A percentile compares a stretch with the other conserved stretches of the same genome.
These are phyloP conservation scores for Picochlorum sp. DNA, from an alignment of 139 green algal species.

Conservation along the genomic window DNA sequence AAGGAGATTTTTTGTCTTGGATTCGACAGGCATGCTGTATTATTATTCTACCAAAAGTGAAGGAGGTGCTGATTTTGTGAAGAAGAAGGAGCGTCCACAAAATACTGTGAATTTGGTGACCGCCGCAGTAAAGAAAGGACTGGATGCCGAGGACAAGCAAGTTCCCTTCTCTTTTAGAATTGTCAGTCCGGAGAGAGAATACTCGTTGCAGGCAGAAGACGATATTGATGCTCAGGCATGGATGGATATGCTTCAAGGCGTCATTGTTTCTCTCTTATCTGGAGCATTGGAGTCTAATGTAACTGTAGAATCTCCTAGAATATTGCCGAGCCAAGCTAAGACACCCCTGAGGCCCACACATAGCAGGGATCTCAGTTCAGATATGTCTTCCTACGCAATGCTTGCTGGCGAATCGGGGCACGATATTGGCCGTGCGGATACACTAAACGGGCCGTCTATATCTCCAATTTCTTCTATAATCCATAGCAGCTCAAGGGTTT, in stretches of 20 bases:
- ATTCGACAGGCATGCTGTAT: slow-evolving; percentile 56
- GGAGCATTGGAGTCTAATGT: not conserved
- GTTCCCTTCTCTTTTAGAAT: slow-evolving; percentile 72
- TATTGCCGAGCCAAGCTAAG: too few relatives aligned
- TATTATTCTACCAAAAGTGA: slow-evolving; percentile 58
- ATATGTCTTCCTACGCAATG: not conserved
- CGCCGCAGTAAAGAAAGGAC: slow-evolving; percentile 62
- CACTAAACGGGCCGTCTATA: too few relatives aligned
- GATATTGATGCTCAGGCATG: slow-evolving; percentile 61
- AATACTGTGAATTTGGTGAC: slow-evolving; percentile 77
- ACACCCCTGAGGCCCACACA: not conserved
- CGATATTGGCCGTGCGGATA: too few relatives aligned
- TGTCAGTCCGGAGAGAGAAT: slow-evolving; percentile 59
- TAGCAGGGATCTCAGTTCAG: not conserved
- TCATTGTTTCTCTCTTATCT: not conserved
- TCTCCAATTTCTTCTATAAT: too few relatives aligned
- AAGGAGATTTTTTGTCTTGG: slow-evolving; percentile 82
- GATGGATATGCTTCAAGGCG: slow-evolving; percentile 62
- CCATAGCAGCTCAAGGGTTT: too few relatives aligned
- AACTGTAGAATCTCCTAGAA: too few relatives aligned
- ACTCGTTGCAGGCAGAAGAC: slow-evolving; percentile 72
- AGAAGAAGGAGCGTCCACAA: slow-evolving; percentile 27
- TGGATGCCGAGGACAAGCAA: slow-evolving; percentile 14
- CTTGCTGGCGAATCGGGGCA: not conserved
- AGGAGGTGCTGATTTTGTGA: slow-evolving; percentile 1